Evolutionary conservation across 108 stramenopile species (phyloP), one percentile per base, ranked within the genome.

Genomic region (Tribonema minus): DNA sequence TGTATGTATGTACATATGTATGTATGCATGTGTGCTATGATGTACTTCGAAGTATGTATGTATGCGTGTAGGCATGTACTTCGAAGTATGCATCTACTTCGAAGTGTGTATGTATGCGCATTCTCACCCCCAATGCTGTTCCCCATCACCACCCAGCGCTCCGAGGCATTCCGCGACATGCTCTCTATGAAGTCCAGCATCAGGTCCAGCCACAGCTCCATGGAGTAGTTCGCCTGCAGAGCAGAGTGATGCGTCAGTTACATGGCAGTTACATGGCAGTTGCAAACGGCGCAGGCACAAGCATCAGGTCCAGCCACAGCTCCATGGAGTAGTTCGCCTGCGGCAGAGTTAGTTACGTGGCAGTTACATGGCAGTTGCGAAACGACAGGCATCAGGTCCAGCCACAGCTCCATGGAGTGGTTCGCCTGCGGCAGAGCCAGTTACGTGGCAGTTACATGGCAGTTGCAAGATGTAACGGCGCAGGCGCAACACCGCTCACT

Each of bases 111-210:
- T n/a, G n/a, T n/a, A n/a, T n/a, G n/a, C n/a, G n/a, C n/a, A n/a
- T n/a, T n/a, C n/a, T n/a, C n/a, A n/a, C n/a, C 90, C 0, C 90
- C 90, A 63, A 90, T 86, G 38, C 86, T 86, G 81, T 90, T 90
- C 0, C 90, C 90, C 70, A 83, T 85, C 7, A 89, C 85, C 15
- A 89, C 68, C 89, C 89, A 90, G 26, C 81, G 46, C 20, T 75
- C 72, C 61, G 23, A 3, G 0, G 59, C 23, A 15, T n/a, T 35
- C 33, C 30, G 9, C 0, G 82, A 86, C 58, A 85, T 80, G 29
- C 86, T 77, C 9, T 72, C 31, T 9, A 89, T 82, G 59, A 90
- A 90, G 38, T 89, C 88, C 20, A 59, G 29, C 7, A 89, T 33
- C 31, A 89, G 61, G n/a, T 88, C 80, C 36, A 69, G 82, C 85